Percentiles rank a stretch among this genome's conserved stretches.
Conservation (phyloP, 2,329 filamentous ascomycete species). For the Thermoascus crustaceus region DNA sequence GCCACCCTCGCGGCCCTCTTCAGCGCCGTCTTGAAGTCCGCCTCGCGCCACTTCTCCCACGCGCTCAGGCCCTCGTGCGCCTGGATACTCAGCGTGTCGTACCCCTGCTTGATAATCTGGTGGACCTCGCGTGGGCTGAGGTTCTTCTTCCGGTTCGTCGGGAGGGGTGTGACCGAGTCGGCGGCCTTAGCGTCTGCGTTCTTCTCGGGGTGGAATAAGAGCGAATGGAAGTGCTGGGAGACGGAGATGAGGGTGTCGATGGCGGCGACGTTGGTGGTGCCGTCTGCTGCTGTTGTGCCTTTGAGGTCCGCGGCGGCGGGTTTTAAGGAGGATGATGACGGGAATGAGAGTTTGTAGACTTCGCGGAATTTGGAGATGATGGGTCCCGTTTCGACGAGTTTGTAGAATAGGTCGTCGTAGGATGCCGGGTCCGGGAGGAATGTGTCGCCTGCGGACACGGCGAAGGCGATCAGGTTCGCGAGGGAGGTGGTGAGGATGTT, state of each 20-base stretch:
- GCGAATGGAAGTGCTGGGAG: slow-evolving; percentile 71
- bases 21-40: slow-evolving; percentile 71
- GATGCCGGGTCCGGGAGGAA: slow-evolving; percentile 81
- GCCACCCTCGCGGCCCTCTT: slow-evolving; percentile 80
- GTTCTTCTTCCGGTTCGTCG: slow-evolving; percentile 47
- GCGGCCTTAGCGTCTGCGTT: slow-evolving; percentile 19
- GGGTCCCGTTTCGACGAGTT: slow-evolving; percentile 86
- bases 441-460: slow-evolving; percentile 76
- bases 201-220: slow-evolving; percentile 54
- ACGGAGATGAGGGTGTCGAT: slow-evolving; percentile 79
- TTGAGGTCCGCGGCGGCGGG: slow-evolving; percentile 15
- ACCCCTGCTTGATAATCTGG: slow-evolving; percentile 90
- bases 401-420: slow-evolving; percentile 98
- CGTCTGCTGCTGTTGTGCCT: slow-evolving; percentile 9
- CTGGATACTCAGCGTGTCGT: slow-evolving; percentile 88
- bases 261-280: slow-evolving; percentile 47
- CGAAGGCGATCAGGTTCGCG: slow-evolving; percentile 74
- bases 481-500: slow-evolving; percentile 66
- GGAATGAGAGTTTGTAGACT: slow-evolving; percentile 50
- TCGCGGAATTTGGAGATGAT: slow-evolving; percentile 73
- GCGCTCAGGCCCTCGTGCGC: slow-evolving; percentile 76
- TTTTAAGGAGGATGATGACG: slow-evolving; percentile 14
- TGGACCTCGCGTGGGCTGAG: slow-evolving; percentile 78
- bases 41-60: slow-evolving; percentile 81
- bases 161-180: slow-evolving; percentile 19